Percentiles rank a stretch among this genome's conserved stretches.
Conservation (phyloP, 805 yeast species). For the Ogataea trehalophila region DNA sequence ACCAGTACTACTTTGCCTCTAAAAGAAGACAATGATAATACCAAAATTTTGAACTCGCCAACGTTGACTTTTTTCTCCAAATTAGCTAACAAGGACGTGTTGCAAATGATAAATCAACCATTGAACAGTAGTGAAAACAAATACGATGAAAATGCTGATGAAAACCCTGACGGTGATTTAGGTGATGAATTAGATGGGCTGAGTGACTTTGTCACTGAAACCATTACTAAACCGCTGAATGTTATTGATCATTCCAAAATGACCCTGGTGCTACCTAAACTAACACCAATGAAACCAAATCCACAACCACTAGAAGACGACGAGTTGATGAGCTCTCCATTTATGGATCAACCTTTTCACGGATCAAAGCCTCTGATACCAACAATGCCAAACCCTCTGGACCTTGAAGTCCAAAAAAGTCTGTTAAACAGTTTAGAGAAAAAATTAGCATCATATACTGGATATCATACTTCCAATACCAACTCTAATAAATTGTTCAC, state of each 20-base stretch:
- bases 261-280: constrained; percentile 6
- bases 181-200: constrained; percentile 11
- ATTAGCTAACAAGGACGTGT: constrained; percentile 69
- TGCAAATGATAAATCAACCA: constrained; percentile 68
- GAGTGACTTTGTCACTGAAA: constrained; percentile 45
- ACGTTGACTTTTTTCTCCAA: constrained; percentile 75
- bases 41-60: constrained; percentile 50
- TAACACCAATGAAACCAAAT: constrained; percentile 25
- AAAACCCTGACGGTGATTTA: constrained; percentile 7
- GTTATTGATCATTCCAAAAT: not conserved
- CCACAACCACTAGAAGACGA: constrained; percentile 6
- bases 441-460: constrained; percentile 24
- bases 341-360: constrained; percentile 29
- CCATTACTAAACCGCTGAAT: constrained; percentile 29
- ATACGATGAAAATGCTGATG: constrained; percentile 9
- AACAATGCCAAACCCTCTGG: constrained; percentile 36
- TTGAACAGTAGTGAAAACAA: constrained; percentile 15
- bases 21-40: constrained; percentile 12
- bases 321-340: constrained; percentile 42
- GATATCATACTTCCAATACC: constrained; percentile 12
- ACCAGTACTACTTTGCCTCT: constrained; percentile 1
- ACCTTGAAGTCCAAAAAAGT: constrained; percentile 32
- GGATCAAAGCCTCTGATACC: constrained; percentile 3
- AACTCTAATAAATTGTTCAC: constrained; percentile 9
- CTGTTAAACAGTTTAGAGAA: constrained; percentile 34